These are phyloP conservation scores for Thermomyces lanuginosus DNA, from an alignment of 2,329 filamentous ascomycete species.

Conservation along the genomic window DNA sequence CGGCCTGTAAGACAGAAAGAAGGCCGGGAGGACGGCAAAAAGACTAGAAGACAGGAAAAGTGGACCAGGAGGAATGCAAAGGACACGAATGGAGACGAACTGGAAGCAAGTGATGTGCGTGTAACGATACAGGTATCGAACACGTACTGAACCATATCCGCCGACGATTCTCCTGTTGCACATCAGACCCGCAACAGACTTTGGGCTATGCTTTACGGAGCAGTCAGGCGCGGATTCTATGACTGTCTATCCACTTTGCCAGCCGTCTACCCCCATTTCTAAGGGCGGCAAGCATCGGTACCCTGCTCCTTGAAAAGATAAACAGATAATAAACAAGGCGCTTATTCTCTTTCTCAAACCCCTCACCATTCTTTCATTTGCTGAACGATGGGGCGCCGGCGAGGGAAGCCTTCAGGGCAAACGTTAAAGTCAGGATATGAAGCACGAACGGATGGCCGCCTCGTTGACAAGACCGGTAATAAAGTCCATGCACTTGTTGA, in stretches of 20 bases:
- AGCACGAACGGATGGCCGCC: conserved; percentile 10
- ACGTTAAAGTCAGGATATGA: conserved; percentile 6
- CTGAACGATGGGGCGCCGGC: conserved; percentile 6
- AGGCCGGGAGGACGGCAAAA: no score
- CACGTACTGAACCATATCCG: no score
- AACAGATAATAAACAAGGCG: conserved; percentile 11
- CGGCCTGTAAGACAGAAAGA: no score
- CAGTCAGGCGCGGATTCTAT: conserved; percentile 2
- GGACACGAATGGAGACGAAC: no score
- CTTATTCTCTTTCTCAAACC: conserved; percentile 9
- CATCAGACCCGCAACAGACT: conserved; percentile 2
- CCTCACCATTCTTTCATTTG: conserved; percentile 6
- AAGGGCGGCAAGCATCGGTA: conserved; percentile 5
- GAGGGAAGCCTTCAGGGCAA: conserved; percentile 7
- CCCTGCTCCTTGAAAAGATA: conserved; percentile 8
- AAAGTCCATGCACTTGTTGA: conserved; percentile 2
- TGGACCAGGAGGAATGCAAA: no score
- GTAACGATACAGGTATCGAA: no score
- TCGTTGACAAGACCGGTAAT: conserved; percentile 6
- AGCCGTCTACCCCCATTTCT: conserved; percentile 4
- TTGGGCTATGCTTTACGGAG: conserved; percentile 4
- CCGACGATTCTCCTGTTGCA: conserved; percentile 4
- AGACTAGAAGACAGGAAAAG: no score
- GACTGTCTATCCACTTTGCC: conserved; percentile 1
- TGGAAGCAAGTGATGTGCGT: no score